A percentile compares a stretch with the other conserved stretches of the same genome.
Evolutionary conservation across 2,329 filamentous ascomycete genomes (phyloP).

Genomic region (Trichocomaceae sp.): DNA sequence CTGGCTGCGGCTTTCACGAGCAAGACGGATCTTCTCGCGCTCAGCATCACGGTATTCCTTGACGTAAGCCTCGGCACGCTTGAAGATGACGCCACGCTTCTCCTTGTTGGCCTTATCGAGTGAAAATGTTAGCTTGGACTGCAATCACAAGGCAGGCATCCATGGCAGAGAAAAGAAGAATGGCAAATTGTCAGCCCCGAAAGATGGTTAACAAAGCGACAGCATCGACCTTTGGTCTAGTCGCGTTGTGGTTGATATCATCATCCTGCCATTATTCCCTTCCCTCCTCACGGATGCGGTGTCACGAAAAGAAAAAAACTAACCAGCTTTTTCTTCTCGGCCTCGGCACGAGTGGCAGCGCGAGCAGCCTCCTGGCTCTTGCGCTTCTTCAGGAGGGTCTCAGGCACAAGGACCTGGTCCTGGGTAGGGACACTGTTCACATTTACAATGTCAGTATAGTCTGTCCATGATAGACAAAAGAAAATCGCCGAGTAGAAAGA

Average conservation of each 20-base stretch:
- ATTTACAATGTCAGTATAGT: slow-evolving; percentile 62
- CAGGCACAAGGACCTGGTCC: slow-evolving; percentile 93
- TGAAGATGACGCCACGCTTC: slow-evolving; percentile 98
- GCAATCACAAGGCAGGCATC: slow-evolving; percentile 13
- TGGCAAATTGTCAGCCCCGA: slow-evolving; percentile 65
- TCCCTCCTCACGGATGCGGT: slow-evolving; percentile 25
- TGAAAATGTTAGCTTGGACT: slow-evolving; percentile 20
- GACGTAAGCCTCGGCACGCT: slow-evolving; percentile 99
- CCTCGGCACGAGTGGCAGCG: slow-evolving; percentile 73
- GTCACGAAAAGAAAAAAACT: slow-evolving; percentile 37
- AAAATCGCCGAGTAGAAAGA: slow-evolving; percentile 75
- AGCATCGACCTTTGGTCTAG: slow-evolving; percentile 95
- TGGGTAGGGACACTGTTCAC: slow-evolving; percentile 81
- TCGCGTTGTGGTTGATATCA: slow-evolving; percentile 81
- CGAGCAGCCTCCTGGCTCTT: slow-evolving; percentile 99
- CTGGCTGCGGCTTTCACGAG: slow-evolving; percentile 81
- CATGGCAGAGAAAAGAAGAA: slow-evolving; percentile 11
- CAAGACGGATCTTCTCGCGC: slow-evolving; percentile 95
- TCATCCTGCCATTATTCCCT: slow-evolving; percentile 55
- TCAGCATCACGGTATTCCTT: slow-evolving; percentile 98
- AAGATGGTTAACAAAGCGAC: slow-evolving; percentile 61
- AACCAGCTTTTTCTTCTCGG: slow-evolving; percentile 87
- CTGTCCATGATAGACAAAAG: slow-evolving; percentile 60
- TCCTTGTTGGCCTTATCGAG: slow-evolving; percentile 83
- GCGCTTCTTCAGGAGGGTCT: slow-evolving; percentile 99